Percentiles rank a stretch among this genome's conserved stretches.
phyloP scores from a whole-genome alignment of 768 basidiomycete species.

The Daedalea quercina region DNA sequence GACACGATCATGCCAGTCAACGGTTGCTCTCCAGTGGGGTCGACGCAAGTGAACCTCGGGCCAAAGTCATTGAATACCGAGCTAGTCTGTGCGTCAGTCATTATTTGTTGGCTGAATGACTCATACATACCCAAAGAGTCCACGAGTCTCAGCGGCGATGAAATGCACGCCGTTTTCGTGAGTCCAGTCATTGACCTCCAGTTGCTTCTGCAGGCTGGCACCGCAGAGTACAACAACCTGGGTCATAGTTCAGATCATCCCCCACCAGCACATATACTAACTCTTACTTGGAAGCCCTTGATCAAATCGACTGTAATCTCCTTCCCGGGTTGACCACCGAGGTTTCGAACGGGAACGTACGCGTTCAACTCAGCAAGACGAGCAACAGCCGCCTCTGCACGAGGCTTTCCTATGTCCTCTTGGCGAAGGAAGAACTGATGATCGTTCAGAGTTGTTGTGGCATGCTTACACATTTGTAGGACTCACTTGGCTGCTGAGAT shows the following conservation, averaged over 20 bases:
- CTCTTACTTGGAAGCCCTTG: slow-evolving; percentile 78
- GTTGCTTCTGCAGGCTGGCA: slow-evolving; percentile 67
- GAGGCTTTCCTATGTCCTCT: slow-evolving; percentile 80
- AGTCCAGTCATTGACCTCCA: slow-evolving; percentile 96
- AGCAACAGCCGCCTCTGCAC: slow-evolving; percentile 81
- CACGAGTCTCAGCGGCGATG: slow-evolving; percentile 85
- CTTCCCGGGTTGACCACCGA: slow-evolving; percentile 74
- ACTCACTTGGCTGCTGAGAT: slow-evolving; percentile 84
- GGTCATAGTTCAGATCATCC: neutral
- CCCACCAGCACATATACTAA: neutral
- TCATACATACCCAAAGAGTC: slow-evolving; percentile 79
- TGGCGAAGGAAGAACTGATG: slow-evolving; percentile 87
- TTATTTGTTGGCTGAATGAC: neutral
- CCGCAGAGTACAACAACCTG: slow-evolving; percentile 90
- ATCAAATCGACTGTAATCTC: slow-evolving; percentile 76
- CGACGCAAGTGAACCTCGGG: slow-evolving; percentile 88
- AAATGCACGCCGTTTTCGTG: slow-evolving; percentile 86
- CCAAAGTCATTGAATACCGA: slow-evolving; percentile 98
- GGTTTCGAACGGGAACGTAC: slow-evolving; percentile 88
- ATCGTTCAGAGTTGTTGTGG: slow-evolving; percentile 9
- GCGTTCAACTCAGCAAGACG: slow-evolving; percentile 91
- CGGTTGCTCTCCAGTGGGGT: slow-evolving; percentile 96
- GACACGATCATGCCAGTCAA: slow-evolving; percentile 94
- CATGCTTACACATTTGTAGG: neutral
- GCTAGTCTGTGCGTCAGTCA: slow-evolving; percentile 22